Percentiles rank a stretch among this genome's conserved stretches.
phyloP scores from a whole-genome alignment of 805 yeast genomes.

The Saturnispora kantuleensis region DNA sequence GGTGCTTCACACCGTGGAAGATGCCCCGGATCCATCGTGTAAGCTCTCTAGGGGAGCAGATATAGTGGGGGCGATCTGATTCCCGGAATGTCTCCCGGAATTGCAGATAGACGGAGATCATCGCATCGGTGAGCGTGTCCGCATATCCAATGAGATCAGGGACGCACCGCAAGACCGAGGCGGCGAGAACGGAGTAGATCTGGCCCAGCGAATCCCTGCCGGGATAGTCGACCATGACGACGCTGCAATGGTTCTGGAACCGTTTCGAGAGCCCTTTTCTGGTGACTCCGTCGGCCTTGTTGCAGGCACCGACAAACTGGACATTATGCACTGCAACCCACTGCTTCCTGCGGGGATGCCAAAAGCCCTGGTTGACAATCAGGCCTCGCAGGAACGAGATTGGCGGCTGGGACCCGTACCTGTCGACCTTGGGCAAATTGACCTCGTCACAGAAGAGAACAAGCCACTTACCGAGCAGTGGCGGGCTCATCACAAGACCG shows the following conservation, averaged over 20 bases:
- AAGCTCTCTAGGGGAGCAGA: slow-evolving; percentile 83
- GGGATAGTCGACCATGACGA: slow-evolving; percentile 76
- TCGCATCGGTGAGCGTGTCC: slow-evolving; percentile 45
- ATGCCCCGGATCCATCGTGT: slow-evolving; percentile 85
- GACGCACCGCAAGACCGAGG: slow-evolving; percentile 46
- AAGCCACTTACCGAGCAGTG: slow-evolving; percentile 52
- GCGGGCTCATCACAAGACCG: slow-evolving; percentile 52
- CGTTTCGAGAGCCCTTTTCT: slow-evolving; percentile 48
- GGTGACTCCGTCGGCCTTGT: slow-evolving; percentile 78
- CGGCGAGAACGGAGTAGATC: slow-evolving; percentile 53
- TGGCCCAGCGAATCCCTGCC: slow-evolving; percentile 47
- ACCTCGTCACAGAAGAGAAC: slow-evolving; percentile 89
- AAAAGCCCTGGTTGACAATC: slow-evolving; percentile 66
- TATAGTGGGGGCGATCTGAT: slow-evolving; percentile 44
- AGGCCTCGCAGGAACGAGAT: slow-evolving; percentile 67
- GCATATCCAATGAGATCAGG: slow-evolving; percentile 53
- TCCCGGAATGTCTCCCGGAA: slow-evolving; percentile 34
- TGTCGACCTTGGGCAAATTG: slow-evolving; percentile 66
- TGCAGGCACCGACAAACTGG: slow-evolving; percentile 92
- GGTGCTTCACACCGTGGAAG: slow-evolving; percentile 26
- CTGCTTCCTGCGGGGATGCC: slow-evolving; percentile 46
- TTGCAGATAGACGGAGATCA: slow-evolving; percentile 50
- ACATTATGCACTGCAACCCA: slow-evolving; percentile 62
- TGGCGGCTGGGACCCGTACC: slow-evolving; percentile 63
- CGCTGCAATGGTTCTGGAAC: slow-evolving; percentile 55